A percentile compares a stretch with the other conserved stretches of the same genome.
phyloP scores from a whole-genome alignment of 306 rosid genomes.

The Vigna reflexopilosa region DNA sequence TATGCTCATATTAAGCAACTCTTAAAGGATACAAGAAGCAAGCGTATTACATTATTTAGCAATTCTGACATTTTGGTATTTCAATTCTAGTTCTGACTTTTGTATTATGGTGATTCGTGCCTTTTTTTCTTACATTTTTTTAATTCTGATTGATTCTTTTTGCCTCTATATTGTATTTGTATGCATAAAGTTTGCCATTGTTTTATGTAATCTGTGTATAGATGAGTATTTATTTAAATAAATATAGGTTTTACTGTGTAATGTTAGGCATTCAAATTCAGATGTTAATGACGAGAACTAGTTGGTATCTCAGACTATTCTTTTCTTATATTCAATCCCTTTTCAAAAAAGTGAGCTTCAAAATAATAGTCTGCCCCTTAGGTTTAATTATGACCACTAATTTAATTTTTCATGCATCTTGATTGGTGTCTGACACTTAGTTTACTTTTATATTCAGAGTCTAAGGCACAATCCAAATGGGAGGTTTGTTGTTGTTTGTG shows the following conservation, averaged over 20 bases:
- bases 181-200: slow-evolving; percentile 12
- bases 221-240: slow-evolving; percentile 21
- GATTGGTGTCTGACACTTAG: slow-evolving; percentile 38
- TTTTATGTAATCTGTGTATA: slow-evolving; percentile 20
- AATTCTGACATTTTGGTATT: slow-evolving; percentile 22
- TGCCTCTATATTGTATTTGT: not conserved
- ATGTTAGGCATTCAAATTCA: slow-evolving; percentile 12
- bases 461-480: slow-evolving; percentile 98
- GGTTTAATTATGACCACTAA: slow-evolving; percentile 14
- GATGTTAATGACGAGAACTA: slow-evolving; percentile 18
- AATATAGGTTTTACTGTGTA: slow-evolving; percentile 16
- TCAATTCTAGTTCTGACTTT: slow-evolving; percentile 8
- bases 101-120: not conserved
- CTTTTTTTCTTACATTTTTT: not conserved
- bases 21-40: not conserved
- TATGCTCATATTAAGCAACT: slow-evolving; percentile 28
- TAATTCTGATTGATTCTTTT: not conserved
- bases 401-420: slow-evolving; percentile 38
- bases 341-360: slow-evolving; percentile 21
- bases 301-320: slow-evolving; percentile 3
- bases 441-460: slow-evolving; percentile 61
- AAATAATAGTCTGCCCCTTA: slow-evolving; percentile 23
- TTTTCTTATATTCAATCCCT: slow-evolving; percentile 21
- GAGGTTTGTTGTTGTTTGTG: slow-evolving; percentile 98
- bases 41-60: slow-evolving; percentile 35